Base-by-base conservation (phyloP, 805 yeast genomes). In the Torulaspora indica region DNA sequence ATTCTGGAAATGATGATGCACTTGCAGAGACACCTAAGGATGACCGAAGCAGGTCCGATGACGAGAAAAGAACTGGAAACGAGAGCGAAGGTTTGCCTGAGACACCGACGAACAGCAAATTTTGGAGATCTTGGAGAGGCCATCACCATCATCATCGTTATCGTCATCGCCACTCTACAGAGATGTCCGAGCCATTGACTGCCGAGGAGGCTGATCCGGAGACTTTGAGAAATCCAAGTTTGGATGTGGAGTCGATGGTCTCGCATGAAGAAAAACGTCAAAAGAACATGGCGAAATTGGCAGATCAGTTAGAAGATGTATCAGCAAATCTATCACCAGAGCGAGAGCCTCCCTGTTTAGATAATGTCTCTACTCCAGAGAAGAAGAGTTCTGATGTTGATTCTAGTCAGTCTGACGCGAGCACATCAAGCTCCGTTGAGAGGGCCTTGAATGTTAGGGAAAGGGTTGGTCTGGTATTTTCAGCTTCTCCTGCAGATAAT, bases 41-140 rank as follows among this genome's bases (percentile, higher is more conserved):
- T 20, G 35, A 17, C 8, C 31, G 22, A 20, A n/a, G 29, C 9
- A 23, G 27, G 10, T 6, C 22, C 5, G 15, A 14, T 4, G 12
- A 18, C 5, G 23, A n/a, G 8, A 15, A 25, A 23, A 28, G 25
- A 7, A 14, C 35, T 3, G 35, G 12, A 6, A 38, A 37, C 4
- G 38, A 8, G 22, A 38, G 29, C 12, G 45, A 38, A 7, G 25
- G 23, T 27, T n/a, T 22, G 31, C 37, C 33, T 18, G 31, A 39
- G 8, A 34, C 45, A 4, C 42, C 40, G 15, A 42, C 42, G 7
- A 38, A 25, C 8, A 36, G 31, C n/a, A 47, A 39, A 29, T 52
- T 54, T 45, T 54, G 57, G 57, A 49, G 46, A 38, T 38, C 51
- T 17, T 54, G 55, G 54, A 54, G 45, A 33, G 32, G 45, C 6